Conservation (phyloP, 2,329 filamentous ascomycete genomes). For the Amphichorda felina region DNA sequence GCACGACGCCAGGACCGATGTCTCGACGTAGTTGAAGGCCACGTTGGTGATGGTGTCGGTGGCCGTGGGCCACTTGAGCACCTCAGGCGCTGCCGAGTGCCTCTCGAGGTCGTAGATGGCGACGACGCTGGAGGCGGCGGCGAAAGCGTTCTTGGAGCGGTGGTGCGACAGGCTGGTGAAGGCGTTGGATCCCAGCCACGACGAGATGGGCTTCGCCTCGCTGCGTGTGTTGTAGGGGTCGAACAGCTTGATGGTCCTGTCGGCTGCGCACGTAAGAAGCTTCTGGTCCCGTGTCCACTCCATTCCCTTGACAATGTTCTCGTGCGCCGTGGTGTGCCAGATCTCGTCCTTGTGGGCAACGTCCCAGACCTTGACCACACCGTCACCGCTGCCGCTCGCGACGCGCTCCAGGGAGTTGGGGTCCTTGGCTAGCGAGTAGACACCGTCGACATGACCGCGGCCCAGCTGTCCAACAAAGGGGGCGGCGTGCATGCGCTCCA, state of each 20-base stretch:
- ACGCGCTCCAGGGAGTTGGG: constrained; percentile 61
- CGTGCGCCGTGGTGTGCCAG: constrained; percentile 73
- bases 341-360: constrained; percentile 55
- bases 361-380: constrained; percentile 89
- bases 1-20: constrained; percentile 75
- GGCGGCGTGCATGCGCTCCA: constrained; percentile 77
- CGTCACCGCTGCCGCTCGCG: constrained; percentile 81
- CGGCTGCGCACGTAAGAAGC: constrained; percentile 75
- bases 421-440: constrained; percentile 70
- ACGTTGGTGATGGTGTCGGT: constrained; percentile 84
- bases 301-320: constrained; percentile 86
- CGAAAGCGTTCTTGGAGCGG: constrained; percentile 66
- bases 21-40: constrained; percentile 89
- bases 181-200: constrained; percentile 71
- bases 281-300: constrained; percentile 82
- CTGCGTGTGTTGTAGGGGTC: constrained; percentile 70
- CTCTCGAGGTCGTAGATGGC: constrained; percentile 82
- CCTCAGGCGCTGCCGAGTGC: constrained; percentile 69
- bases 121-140: constrained; percentile 64
- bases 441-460: constrained; percentile 80
- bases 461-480: constrained; percentile 78
- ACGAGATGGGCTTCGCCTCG: constrained; percentile 62
- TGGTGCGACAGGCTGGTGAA: constrained; percentile 83
- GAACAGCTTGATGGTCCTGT: constrained; percentile 81
- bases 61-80: constrained; percentile 75